These are phyloP conservation scores for Fusarium sp. DNA, from an alignment of 2,329 filamentous ascomycete genomes.

Conservation along the genomic window DNA sequence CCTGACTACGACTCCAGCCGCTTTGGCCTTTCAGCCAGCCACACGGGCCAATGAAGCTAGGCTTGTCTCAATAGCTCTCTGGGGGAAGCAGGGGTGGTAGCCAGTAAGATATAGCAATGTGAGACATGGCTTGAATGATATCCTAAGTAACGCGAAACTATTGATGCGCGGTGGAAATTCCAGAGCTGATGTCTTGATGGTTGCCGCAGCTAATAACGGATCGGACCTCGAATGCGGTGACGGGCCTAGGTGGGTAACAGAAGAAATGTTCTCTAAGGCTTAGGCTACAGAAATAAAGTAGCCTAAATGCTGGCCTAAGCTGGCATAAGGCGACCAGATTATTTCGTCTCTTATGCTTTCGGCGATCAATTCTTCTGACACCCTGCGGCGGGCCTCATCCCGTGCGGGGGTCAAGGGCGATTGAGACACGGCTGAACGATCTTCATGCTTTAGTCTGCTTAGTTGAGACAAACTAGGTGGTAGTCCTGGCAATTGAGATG, in stretches of 20 bases:
- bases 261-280: no score
- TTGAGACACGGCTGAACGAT: constrained; percentile 1
- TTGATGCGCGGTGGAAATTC: not conserved
- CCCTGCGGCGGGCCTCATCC: not conserved
- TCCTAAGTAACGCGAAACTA: not conserved
- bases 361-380: no score
- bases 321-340: no score
- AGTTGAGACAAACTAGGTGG: not conserved
- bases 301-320: no score
- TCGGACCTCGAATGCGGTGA: not conserved
- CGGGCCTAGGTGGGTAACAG: no score
- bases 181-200: not conserved
- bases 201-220: not conserved
- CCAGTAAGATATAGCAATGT: not conserved
- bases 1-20: constrained; percentile 8
- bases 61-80: not conserved
- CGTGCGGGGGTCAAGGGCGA: not conserved
- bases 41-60: not conserved
- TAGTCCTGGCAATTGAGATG: not conserved
- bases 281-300: no score
- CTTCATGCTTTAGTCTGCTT: not conserved
- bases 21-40: constrained; percentile 20
- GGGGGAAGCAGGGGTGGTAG: accelerated
- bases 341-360: no score
- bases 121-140: not conserved